Conservation (phyloP, 257 asterid species). For the Rauvolfia tetraphylla region DNA sequence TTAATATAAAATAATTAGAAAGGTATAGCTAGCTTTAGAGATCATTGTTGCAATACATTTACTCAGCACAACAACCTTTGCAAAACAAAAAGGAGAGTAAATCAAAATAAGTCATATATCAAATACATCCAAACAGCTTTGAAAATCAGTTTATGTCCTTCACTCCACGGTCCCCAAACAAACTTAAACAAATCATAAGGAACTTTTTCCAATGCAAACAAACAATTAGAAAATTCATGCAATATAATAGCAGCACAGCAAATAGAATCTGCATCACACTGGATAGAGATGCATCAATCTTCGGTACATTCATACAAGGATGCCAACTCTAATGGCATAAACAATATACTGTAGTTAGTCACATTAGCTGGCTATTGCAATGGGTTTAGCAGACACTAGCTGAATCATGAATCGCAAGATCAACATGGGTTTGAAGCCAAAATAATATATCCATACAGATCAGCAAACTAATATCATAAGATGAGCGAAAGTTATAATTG, state of each 20-base stretch:
- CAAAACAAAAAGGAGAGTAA: background rate
- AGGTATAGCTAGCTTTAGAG: background rate
- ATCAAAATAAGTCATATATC: background rate
- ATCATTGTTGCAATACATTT: background rate
- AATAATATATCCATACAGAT: background rate
- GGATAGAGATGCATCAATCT: background rate
- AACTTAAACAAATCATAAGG: background rate
- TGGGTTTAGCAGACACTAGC: background rate
- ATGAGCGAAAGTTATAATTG: background rate
- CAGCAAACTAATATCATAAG: background rate
- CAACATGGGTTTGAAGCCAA: background rate
- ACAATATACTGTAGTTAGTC: background rate
- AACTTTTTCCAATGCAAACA: background rate
- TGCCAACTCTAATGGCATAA: background rate
- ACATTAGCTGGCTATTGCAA: background rate
- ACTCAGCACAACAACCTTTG: background rate
- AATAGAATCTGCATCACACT: background rate
- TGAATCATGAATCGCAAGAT: background rate
- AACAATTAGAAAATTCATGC: background rate
- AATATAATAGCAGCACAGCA: background rate
- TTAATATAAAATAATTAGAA: background rate
- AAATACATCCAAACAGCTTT: background rate
- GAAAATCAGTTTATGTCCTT: background rate
- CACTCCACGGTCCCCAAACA: background rate
- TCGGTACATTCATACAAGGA: background rate